These are phyloP conservation scores for Yarrowia galli DNA, from an alignment of 1,139 yeast genomes.

Conservation along the genomic window DNA sequence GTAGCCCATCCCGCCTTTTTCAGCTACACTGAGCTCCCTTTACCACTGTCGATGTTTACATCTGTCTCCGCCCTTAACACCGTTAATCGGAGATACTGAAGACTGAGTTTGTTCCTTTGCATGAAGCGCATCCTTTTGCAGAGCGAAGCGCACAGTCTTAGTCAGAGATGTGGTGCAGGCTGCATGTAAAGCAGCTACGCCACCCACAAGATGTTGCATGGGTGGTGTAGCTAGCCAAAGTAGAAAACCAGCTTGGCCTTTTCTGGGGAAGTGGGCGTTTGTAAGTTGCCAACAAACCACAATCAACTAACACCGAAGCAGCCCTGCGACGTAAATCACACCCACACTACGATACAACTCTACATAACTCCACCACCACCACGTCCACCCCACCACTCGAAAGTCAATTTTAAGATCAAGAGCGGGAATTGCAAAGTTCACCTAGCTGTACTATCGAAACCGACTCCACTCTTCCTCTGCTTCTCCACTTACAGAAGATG, in stretches of 20 bases:
- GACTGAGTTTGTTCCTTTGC: too few species aligned
- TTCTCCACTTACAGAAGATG: not conserved
- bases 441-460: not conserved
- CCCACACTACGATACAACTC: too few species aligned
- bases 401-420: slow-evolving; percentile 6
- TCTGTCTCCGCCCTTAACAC: too few species aligned
- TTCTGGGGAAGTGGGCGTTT: not conserved
- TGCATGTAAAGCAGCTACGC: slow-evolving; percentile 12
- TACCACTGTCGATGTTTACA: too few species aligned
- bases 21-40: too few species aligned
- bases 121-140: too few species aligned
- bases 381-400: not conserved
- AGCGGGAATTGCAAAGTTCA: slow-evolving; percentile 22
- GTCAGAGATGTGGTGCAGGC: slow-evolving; percentile 9
- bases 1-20: too few species aligned
- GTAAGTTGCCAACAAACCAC: not conserved
- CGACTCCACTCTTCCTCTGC: not conserved
- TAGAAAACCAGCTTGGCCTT: not conserved
- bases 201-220: slow-evolving; percentile 3
- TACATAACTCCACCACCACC: not conserved
- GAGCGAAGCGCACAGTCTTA: not conserved
- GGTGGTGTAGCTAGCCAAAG: not conserved
- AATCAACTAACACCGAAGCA: too few species aligned
- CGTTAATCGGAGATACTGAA: too few species aligned
- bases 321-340: too few species aligned